Conservation (phyloP, 192 early-diverging fungal genomes). For the Coemansia sp. region DNA sequence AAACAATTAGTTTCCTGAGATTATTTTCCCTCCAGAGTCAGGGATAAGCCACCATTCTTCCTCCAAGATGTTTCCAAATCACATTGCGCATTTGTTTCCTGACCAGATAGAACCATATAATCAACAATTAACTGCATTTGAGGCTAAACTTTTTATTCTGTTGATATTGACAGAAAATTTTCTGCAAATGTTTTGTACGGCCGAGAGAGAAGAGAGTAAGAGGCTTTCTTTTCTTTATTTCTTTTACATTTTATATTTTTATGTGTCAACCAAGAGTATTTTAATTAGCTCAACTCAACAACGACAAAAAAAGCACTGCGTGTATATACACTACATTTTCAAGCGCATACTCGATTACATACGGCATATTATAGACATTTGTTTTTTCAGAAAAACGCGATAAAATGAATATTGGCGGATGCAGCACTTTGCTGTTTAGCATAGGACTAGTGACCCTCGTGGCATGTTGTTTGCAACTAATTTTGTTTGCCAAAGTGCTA, state of each 20-base stretch:
- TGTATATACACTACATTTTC: background rate
- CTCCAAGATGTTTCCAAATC: background rate
- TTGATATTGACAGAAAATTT: background rate
- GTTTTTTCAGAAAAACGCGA: too few species aligned
- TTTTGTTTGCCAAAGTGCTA: conserved; percentile 16
- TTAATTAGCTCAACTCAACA: background rate
- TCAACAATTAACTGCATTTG: background rate
- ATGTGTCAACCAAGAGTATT: background rate
- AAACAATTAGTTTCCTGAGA: conserved; percentile 6
- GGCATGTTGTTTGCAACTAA: conserved; percentile 25
- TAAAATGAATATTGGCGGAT: conserved; percentile 30
- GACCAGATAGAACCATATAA: background rate
- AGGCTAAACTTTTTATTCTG: conserved; percentile 2
- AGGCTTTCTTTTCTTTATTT: background rate
- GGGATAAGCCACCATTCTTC: conserved; percentile 4
- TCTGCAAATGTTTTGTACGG: conserved; percentile 3
- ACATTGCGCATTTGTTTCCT: background rate
- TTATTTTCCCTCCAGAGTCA: background rate
- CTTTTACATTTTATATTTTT: background rate
- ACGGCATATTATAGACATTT: background rate
- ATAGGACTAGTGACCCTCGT: conserved; percentile 27
- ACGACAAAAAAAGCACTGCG: background rate
- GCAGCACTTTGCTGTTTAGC: conserved; percentile 39
- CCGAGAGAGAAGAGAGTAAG: background rate
- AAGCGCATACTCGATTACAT: background rate